Conservation (phyloP, 345 rosid genomes). For the Melaleuca quinquenervia region DNA sequence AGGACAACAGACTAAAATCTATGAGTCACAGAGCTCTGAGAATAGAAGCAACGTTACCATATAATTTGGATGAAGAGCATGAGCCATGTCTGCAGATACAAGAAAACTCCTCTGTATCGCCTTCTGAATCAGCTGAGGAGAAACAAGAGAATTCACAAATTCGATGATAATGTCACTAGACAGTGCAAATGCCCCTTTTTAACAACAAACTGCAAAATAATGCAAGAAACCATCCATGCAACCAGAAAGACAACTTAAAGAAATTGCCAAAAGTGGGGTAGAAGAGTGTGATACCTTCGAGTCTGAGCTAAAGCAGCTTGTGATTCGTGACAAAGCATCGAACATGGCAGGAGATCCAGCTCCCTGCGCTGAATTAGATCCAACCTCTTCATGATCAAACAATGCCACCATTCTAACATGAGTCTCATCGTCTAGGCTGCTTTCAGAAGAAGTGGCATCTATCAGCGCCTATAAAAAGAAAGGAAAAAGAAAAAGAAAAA, state of each 20-base stretch:
- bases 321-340: constrained; percentile 82
- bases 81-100: constrained; percentile 98
- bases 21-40: neutral
- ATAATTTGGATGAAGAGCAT: constrained; percentile 93
- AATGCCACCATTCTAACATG: constrained; percentile 92
- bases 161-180: neutral
- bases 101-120: constrained; percentile 83
- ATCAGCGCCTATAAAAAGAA: constrained; percentile 45
- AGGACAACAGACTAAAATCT: neutral
- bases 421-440: constrained; percentile 62
- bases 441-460: constrained; percentile 60
- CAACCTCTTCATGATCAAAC: constrained; percentile 98
- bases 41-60: constrained; percentile 22
- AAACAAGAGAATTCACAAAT: neutral
- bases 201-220: neutral
- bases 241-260: neutral
- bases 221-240: neutral
- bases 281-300: constrained; percentile 36
- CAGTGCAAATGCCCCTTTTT: neutral
- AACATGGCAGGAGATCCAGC: constrained; percentile 97
- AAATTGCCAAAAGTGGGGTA: neutral
- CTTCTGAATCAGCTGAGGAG: constrained; percentile 61
- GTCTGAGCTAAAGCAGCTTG: constrained; percentile 60
- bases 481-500: neutral
- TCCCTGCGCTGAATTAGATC: constrained; percentile 91